Base-by-base conservation (phyloP, 2,329 filamentous ascomycete species). In the Fusarium miscanthi region DNA sequence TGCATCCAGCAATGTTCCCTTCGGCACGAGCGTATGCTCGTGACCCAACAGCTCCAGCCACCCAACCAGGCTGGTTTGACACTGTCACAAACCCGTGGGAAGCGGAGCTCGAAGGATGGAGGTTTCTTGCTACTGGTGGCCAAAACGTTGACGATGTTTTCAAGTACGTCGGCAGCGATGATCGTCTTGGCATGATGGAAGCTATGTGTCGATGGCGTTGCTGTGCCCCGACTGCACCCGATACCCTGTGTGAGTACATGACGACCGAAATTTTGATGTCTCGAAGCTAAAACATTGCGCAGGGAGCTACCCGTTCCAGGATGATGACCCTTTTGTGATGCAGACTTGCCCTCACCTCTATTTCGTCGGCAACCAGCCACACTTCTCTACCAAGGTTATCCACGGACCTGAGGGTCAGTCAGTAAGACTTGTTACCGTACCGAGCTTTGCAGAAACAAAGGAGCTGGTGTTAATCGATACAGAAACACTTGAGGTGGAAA, bases 281-380 rank as follows among this genome's bases (percentile, higher is more conserved):
- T 11, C 4, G 33, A 41, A 40, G 49, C 75, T 80, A 53, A 79
- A 63, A 14, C n/a, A 37, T 10, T 40, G 12, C 21, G 1, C 25
- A 95, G 94, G 94, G 93, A 95, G 93, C 78, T 99, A 98, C 79
- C 96, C 96, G 1, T 99, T 97, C 82, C 95, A 98, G 82, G 93
- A 96, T 23, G 89, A 94, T 54, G 97, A 99, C 78, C 94, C 94
- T 2, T 97, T 98, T 78, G 92, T 98, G 46, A 87, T 99, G 77
- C 89, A 91, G 71, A 85, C 90, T 23, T 97, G 94, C 70, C 96
- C 96, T 5, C 95, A 99, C 78, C 85, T 99, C 37, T 98, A 94
- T 83, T 94, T 99, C 80, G 92, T 93, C 3, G 95, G 95, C 21
- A 94, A 93, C 76, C 94, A 97, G 81, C 91, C 94, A 6, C 86